Percentiles rank a stretch among this genome's conserved stretches.
Conservation (phyloP, 139 green algal genomes). For the Chloropicon primus region DNA sequence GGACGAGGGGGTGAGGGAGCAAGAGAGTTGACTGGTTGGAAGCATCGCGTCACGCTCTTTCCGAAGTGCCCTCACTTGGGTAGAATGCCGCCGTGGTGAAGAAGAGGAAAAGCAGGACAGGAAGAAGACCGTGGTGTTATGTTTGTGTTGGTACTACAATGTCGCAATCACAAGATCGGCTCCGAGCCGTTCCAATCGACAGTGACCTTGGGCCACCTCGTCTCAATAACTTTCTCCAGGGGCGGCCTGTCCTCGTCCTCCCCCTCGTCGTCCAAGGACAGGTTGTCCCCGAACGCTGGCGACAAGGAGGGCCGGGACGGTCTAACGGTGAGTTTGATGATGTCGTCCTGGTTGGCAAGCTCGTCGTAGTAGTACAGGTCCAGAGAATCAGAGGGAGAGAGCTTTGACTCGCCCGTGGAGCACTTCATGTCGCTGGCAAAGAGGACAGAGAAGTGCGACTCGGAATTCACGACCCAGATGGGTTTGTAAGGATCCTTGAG, state of each 20-base stretch:
- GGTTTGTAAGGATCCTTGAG: neutral
- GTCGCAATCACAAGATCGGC: slow-evolving; percentile 40
- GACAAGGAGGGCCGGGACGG: neutral
- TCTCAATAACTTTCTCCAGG: slow-evolving; percentile 55
- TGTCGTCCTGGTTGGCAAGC: slow-evolving; percentile 30
- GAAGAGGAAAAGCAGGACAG: too few relatives aligned
- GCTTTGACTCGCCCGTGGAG: neutral
- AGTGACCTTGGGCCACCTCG: slow-evolving; percentile 33
- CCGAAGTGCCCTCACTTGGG: too few relatives aligned
- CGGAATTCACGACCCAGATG: neutral
- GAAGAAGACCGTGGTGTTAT: too few relatives aligned
- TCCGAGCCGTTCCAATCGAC: slow-evolving; percentile 42
- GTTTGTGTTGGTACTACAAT: too few relatives aligned
- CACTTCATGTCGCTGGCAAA: neutral
- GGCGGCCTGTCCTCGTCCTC: slow-evolving; percentile 34
- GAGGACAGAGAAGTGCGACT: neutral
- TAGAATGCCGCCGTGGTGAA: too few relatives aligned
- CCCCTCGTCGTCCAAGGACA: slow-evolving; percentile 14
- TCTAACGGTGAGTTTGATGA: neutral
- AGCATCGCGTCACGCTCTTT: too few relatives aligned
- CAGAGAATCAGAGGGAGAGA: slow-evolving; percentile 13
- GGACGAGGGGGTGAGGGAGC: too few relatives aligned
- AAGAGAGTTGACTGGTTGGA: too few relatives aligned
- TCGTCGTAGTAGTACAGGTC: slow-evolving; percentile 45
- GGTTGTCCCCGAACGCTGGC: neutral